Evolutionary conservation across 2,329 filamentous ascomycete genomes (phyloP), one percentile per base, ranked within the genome.

Genomic region (Neoscytalidium dimidiatum): DNA sequence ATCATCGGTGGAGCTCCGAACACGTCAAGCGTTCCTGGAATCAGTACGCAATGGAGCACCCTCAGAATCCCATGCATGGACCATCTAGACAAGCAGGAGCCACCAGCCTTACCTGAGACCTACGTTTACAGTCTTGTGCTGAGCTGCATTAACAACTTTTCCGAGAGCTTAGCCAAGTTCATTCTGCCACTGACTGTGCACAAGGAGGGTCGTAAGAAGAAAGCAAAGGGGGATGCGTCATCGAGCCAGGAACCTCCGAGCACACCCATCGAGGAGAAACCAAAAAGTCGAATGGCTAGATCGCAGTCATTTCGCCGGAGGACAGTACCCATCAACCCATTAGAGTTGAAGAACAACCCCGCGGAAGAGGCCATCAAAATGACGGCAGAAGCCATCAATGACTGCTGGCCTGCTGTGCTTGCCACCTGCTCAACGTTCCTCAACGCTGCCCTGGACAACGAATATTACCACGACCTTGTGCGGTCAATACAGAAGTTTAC

Each of bases 341-440:
- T 99, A 3, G 84, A 84, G 1, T 78, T 96, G 7, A 86, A 89
- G 67, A 87, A 90, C 43, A 92, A 96, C 72, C 85, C 91, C 0
- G 82, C 92, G 8, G 84, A 88, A 61, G 75, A 82, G 1, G 90
- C 92, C 57, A 88, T 98, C 64, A 87, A 89, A 71, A 87, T 88
- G 1, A 94, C 92, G 71, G 92, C 92, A 13, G 85, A 85, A 9
- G 90, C 99, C 63, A 90, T 99, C 26, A 92, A 96, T 3, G 86
- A 92, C 69, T 98, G 94, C 75, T 99, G 95, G 95, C 95, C 95
- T 52, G 95, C 95, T 13, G 89, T 98, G 43, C 85, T 99, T 56
- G 94, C 95, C 1, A 95, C 93, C 1, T 97, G 93, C 71, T 99
- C 95, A 0, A 97, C 94, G 0, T 99, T 98, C 73, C 81, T 99